These are phyloP conservation scores for Clitocybe nebularis DNA, from an alignment of 1,284 basidiomycete species.

Conservation along the genomic window DNA sequence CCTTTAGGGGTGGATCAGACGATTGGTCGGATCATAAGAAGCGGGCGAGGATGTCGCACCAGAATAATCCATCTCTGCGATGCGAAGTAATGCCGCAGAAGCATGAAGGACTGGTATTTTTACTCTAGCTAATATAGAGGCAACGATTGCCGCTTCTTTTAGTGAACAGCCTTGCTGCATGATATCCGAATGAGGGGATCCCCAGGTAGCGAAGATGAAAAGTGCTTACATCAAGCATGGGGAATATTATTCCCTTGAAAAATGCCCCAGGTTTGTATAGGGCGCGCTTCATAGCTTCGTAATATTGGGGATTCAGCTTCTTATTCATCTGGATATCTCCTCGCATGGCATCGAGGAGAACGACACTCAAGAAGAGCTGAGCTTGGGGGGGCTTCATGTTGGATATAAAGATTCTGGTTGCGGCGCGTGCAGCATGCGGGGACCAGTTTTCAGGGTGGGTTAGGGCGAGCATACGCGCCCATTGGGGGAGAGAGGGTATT, in stretches of 20 bases:
- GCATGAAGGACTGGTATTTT: slow-evolving; percentile 96
- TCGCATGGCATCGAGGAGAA: slow-evolving; percentile 87
- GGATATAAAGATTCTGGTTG: slow-evolving; percentile 94
- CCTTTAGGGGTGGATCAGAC: no score
- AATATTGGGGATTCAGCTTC: slow-evolving; percentile 92
- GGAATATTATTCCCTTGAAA: slow-evolving; percentile 98
- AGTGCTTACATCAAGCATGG: slow-evolving; percentile 79
- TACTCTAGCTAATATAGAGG: slow-evolving; percentile 87
- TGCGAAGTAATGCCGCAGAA: slow-evolving; percentile 89
- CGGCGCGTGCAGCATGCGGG: slow-evolving; percentile 91
- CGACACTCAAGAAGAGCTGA: slow-evolving; percentile 91
- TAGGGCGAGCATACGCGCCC: slow-evolving; percentile 94
- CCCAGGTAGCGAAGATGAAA: slow-evolving; percentile 4
- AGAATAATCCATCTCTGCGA: slow-evolving; percentile 96
- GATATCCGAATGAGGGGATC: slow-evolving; percentile 3
- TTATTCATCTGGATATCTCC: slow-evolving; percentile 87
- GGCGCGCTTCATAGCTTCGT: slow-evolving; percentile 87
- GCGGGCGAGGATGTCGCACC: no score
- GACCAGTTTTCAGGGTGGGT: slow-evolving; percentile 94
- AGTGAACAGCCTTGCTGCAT: slow-evolving; percentile 74
- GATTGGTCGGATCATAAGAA: no score
- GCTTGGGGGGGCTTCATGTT: slow-evolving; percentile 96
- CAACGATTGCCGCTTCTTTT: slow-evolving; percentile 94
- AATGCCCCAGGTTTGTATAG: slow-evolving; percentile 98
- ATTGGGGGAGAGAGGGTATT: slow-evolving; percentile 92